A percentile compares a stretch with the other conserved stretches of the same genome.
These are phyloP conservation scores for Rugonectria rugulosa DNA, from an alignment of 2,329 filamentous ascomycete genomes.

Conservation along the genomic window DNA sequence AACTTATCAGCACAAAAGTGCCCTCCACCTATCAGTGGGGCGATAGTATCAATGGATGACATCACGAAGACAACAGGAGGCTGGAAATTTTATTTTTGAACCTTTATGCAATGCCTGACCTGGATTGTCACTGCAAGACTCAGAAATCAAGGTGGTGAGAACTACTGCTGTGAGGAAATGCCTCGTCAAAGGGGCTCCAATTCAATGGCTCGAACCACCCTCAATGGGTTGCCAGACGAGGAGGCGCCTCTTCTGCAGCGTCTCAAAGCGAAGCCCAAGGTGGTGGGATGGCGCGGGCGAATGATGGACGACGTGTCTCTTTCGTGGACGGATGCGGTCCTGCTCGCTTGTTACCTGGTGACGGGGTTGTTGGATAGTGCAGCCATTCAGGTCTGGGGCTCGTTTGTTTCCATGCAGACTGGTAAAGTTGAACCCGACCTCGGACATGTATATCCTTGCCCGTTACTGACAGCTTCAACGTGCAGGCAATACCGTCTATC, in stretches of 20 bases:
- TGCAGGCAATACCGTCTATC: conserved; percentile 82
- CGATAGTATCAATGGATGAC: too few relatives aligned
- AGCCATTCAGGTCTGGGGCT: conserved; percentile 78
- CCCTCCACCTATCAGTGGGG: too few relatives aligned
- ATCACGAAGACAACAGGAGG: too few relatives aligned
- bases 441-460: not conserved
- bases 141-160: too few relatives aligned
- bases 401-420: conserved; percentile 86
- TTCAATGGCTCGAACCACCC: conserved; percentile 1
- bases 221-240: conserved; percentile 20
- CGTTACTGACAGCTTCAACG: conserved; percentile 3
- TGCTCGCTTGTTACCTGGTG: conserved; percentile 77
- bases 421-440: conserved; percentile 52
- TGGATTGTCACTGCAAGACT: too few relatives aligned
- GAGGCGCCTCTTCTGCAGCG: conserved; percentile 29
- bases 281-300: conserved; percentile 9
- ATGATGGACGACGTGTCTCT: conserved; percentile 43
- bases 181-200: not conserved
- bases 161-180: too few relatives aligned
- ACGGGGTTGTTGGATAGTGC: conserved; percentile 81
- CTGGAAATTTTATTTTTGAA: too few relatives aligned
- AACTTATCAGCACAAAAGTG: too few relatives aligned
- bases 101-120: not conserved
- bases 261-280: not conserved
- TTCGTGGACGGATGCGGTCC: conserved; percentile 70